These are phyloP conservation scores for Termitomyces sp. DNA, from an alignment of 768 basidiomycete genomes.

Conservation along the genomic window DNA sequence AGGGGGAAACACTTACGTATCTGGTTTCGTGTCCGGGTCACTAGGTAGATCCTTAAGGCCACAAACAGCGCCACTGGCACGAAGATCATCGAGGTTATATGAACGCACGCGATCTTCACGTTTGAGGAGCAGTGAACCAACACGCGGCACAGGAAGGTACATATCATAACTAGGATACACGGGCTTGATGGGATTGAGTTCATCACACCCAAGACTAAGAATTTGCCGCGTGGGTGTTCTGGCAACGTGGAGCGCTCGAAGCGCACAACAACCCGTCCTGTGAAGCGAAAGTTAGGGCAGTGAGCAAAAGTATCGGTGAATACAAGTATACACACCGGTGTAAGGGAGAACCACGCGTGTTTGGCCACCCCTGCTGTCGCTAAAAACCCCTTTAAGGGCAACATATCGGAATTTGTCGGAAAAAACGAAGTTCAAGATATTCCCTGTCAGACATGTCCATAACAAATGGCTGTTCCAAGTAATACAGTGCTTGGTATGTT, in stretches of 20 bases:
- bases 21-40: neutral
- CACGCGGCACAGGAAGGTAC: neutral
- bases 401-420: neutral
- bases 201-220: slow-evolving; percentile 26
- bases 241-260: slow-evolving; percentile 13
- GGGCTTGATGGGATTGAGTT: slow-evolving; percentile 8
- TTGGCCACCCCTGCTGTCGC: neutral
- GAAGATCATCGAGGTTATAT: neutral
- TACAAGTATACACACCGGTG: neutral
- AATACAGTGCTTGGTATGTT: neutral
- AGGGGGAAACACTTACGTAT: neutral
- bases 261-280: slow-evolving; percentile 10
- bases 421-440: neutral
- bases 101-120: neutral
- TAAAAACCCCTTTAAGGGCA: neutral
- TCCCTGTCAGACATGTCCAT: neutral
- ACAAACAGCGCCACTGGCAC: too few relatives aligned
- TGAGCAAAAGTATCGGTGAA: neutral
- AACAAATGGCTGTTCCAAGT: slow-evolving; percentile 3
- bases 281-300: neutral
- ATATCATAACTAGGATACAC: slow-evolving; percentile 12
- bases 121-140: neutral
- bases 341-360: neutral
- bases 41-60: neutral
- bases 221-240: slow-evolving; percentile 24